phyloP scores from a whole-genome alignment of 805 yeast species.

The Candida krabiensis region DNA sequence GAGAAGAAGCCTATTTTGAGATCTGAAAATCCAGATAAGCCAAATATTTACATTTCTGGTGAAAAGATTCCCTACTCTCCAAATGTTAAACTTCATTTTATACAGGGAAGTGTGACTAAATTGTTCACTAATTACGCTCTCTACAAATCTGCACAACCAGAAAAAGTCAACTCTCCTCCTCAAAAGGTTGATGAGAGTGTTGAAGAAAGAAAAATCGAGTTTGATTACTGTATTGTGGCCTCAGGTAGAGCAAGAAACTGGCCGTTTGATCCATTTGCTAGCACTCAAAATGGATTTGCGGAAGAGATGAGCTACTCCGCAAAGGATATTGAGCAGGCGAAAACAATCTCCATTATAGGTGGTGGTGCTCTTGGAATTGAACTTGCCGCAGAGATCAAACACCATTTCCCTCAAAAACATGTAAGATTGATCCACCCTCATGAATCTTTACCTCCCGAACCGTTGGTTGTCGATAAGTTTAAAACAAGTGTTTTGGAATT shows the following conservation, averaged over 20 bases:
- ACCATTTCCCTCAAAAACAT: slow-evolving; percentile 35
- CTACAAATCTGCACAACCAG: slow-evolving; percentile 2
- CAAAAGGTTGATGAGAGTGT: not conserved
- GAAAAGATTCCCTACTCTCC: slow-evolving; percentile 9
- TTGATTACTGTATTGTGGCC: slow-evolving; percentile 49
- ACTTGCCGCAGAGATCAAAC: slow-evolving; percentile 47
- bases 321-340: slow-evolving; percentile 33
- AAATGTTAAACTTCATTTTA: slow-evolving; percentile 9
- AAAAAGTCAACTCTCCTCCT: not conserved
- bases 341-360: slow-evolving; percentile 47
- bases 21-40: slow-evolving; percentile 2
- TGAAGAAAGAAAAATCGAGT: slow-evolving; percentile 24
- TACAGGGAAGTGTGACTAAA: slow-evolving; percentile 10
- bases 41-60: not conserved
- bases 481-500: slow-evolving; percentile 4
- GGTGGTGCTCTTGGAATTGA: slow-evolving; percentile 57
- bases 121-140: slow-evolving; percentile 4
- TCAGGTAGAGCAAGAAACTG: slow-evolving; percentile 51
- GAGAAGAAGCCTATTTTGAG: slow-evolving; percentile 7
- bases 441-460: slow-evolving; percentile 39
- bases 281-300: slow-evolving; percentile 35
- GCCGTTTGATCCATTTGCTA: slow-evolving; percentile 55
- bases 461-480: slow-evolving; percentile 9
- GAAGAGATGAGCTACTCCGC: slow-evolving; percentile 42
- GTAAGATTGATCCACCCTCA: slow-evolving; percentile 45